Evolutionary conservation across 1,284 basidiomycete species (phyloP), one percentile per base, ranked within the genome.

Genomic region (Moesziomyces aphidis): DNA sequence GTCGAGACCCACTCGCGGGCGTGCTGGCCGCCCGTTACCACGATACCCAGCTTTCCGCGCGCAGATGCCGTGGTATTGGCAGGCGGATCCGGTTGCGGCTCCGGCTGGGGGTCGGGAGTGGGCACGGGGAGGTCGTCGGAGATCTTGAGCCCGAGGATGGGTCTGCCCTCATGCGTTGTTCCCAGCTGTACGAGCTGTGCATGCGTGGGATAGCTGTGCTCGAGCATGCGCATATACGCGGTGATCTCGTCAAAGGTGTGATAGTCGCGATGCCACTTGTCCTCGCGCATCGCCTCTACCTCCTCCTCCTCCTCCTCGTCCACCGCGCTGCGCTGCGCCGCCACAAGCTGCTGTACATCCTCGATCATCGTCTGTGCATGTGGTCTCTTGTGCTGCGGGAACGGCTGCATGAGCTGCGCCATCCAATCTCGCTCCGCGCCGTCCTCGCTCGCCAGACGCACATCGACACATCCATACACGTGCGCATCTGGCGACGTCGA

Each of bases 1-100:
- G 91, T 90, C 0, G 92, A 90, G 52, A 94, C 89, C 93, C 93
- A 95, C 90, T 75, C 73, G 9, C 73, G 50, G 0, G 73, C 73
- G 45, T 75, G 73, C 39, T 62, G 60, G 5, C 60, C 73, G 10
- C 56, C 73, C 1, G 68, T 57, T 26, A 75, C 71, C 15, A 75
- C 57, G 46, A 75, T 64, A 13, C 73, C 63, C 10, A 64, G 21
- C 34, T 67, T 71, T 1, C 24, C 31, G 31, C 13, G 31, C 13
- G 31, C 39, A 5, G 21, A 19, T 2, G 28, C 22, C 1, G 44
- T 24, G n/a, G 45, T 8, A n/a, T 63, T 60, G 11, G 39, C 11
- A 17, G 60, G 60, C 19, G 59, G 55, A 15, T 54, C 50, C 26
- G 55, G 54, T 13, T 56, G 28, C 7, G 48, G 61, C 36, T 55